Evolutionary conservation across 2,329 filamentous ascomycete genomes (phyloP).

Genomic region (Rutstroemia sp.): DNA sequence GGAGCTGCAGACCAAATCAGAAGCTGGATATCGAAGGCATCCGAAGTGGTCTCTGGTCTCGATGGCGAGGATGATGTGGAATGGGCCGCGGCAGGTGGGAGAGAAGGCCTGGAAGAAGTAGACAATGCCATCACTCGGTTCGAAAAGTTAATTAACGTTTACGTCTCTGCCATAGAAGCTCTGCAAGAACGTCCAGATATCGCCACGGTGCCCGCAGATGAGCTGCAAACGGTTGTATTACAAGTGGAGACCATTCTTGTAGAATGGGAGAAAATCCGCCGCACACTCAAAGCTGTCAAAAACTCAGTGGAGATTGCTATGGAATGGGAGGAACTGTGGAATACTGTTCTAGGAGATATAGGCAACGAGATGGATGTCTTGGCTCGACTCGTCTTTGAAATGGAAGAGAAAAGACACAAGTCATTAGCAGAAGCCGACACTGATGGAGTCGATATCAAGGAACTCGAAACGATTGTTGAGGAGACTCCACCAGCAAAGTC

Average conservation of each 20-base stretch:
- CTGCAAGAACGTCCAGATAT: conserved; percentile 77
- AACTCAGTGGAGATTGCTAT: conserved; percentile 92
- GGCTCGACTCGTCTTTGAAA: conserved; percentile 81
- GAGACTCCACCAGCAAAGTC: conserved; percentile 59
- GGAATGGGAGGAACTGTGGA: conserved; percentile 99
- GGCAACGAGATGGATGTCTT: conserved; percentile 80
- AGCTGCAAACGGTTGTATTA: conserved; percentile 66
- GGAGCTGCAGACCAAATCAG: conserved; percentile 88
- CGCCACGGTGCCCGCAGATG: conserved; percentile 57
- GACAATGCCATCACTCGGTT: conserved; percentile 74
- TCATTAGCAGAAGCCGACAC: conserved; percentile 56
- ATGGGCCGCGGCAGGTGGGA: conserved; percentile 85
- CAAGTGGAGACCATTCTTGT: conserved; percentile 85
- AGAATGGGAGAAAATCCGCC: conserved; percentile 79
- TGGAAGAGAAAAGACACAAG: conserved; percentile 91
- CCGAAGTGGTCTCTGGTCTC: conserved; percentile 78
- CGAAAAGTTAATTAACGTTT: conserved; percentile 83
- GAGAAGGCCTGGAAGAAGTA: conserved; percentile 69
- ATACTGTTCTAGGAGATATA: conserved; percentile 86
- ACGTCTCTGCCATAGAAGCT: conserved; percentile 88
- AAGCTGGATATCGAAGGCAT: conserved; percentile 88
- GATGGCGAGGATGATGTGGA: conserved; percentile 97
- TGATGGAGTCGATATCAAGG: conserved; percentile 69
- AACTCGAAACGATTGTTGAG: conserved; percentile 89
- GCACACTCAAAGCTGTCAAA: conserved; percentile 71